These are phyloP conservation scores for Gentiana macrophylla DNA, from an alignment of 257 asterid species.

Conservation along the genomic window DNA sequence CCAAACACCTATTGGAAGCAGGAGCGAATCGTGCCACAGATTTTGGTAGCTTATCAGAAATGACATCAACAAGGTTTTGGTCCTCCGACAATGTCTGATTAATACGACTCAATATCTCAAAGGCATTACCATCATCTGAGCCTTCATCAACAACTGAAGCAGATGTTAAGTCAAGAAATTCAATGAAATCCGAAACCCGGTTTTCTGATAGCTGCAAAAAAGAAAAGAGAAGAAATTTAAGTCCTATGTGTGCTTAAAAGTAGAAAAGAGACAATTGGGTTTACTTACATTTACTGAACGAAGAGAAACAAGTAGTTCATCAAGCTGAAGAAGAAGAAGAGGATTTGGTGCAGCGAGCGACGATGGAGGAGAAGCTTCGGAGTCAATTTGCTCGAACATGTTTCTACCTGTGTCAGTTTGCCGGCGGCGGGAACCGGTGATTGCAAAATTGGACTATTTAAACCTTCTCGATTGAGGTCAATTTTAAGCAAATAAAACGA, in stretches of 20 bases:
- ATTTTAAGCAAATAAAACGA: no score
- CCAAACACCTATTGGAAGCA: constrained; percentile 49
- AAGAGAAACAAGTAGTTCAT: neutral
- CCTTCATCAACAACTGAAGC: constrained; percentile 17
- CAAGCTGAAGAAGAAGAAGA: constrained; percentile 6
- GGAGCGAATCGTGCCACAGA: constrained; percentile 46
- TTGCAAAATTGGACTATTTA: no score
- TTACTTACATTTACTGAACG: neutral
- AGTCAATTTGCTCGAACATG: no score
- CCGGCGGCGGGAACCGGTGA: neutral
- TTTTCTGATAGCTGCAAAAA: constrained; percentile 34
- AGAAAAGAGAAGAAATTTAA: neutral
- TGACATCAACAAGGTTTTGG: constrained; percentile 66
- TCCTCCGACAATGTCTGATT: constrained; percentile 29
- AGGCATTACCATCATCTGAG: constrained; percentile 20
- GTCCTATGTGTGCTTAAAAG: neutral
- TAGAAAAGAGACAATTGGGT: neutral
- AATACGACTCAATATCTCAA: constrained; percentile 41
- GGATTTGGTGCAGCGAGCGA: neutral
- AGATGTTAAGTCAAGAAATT: constrained; percentile 39
- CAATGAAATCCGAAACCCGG: constrained; percentile 35
- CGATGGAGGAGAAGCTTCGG: no score
- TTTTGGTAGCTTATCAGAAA: constrained; percentile 69
- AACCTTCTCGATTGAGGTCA: no score
- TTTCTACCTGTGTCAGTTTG: neutral